These are phyloP conservation scores for Candida labiduridarum DNA, from an alignment of 1,139 yeast genomes.

Conservation along the genomic window DNA sequence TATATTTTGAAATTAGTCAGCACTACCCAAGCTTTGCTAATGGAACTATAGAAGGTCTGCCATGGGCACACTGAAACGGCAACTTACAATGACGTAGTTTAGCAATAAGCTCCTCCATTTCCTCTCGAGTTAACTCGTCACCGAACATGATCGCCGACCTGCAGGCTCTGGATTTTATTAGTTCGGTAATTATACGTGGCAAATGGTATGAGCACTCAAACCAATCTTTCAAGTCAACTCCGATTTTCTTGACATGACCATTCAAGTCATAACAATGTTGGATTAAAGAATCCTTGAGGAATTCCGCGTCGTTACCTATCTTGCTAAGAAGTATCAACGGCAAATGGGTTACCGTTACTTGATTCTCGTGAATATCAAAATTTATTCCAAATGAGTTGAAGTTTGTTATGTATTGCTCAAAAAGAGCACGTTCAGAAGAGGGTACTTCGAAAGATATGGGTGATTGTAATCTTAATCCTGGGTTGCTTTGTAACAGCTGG, in stretches of 20 bases:
- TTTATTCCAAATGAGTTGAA: conserved; percentile 40
- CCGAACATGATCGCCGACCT: conserved; percentile 78
- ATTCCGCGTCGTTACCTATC: conserved; percentile 23
- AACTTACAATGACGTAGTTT: conserved; percentile 49
- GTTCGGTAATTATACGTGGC: conserved; percentile 53
- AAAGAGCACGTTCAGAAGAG: conserved; percentile 28
- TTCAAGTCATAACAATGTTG: conserved; percentile 48
- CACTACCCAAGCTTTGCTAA: conserved; percentile 24
- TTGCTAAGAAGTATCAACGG: conserved; percentile 42
- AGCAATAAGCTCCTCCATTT: conserved; percentile 48
- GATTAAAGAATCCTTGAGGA: conserved; percentile 36
- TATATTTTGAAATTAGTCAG: background rate
- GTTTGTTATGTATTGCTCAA: conserved; percentile 29
- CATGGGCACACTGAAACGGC: conserved; percentile 89
- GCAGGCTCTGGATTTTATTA: conserved; percentile 68
- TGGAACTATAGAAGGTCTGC: conserved; percentile 76
- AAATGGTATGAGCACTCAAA: conserved; percentile 24
- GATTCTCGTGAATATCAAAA: conserved; percentile 18
- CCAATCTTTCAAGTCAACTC: conserved; percentile 18
- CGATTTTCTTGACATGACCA: conserved; percentile 22
- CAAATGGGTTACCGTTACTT: conserved; percentile 32
- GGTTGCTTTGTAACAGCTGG: conserved; percentile 5
- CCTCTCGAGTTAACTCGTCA: conserved; percentile 39
- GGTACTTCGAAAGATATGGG: conserved; percentile 23
- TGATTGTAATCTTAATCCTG: conserved; percentile 8